Evolutionary conservation across 306 rosid species (phyloP).

Genomic region (Notholithocarpus densiflorus): DNA sequence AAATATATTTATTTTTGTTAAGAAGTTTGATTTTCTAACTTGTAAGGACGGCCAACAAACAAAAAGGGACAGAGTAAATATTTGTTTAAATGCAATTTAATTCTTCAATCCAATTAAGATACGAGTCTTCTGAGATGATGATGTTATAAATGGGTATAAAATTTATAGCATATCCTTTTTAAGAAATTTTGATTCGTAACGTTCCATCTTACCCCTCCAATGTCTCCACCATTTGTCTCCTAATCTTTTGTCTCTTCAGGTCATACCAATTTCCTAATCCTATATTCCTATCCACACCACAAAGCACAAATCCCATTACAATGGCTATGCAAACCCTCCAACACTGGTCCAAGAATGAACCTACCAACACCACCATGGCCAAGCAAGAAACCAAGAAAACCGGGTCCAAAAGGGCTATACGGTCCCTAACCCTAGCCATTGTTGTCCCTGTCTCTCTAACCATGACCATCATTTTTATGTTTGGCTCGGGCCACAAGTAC

Average conservation of each 20-base stretch:
- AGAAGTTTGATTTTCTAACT: too few species aligned
- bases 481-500: slow-evolving; percentile 45
- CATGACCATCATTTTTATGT: slow-evolving; percentile 28
- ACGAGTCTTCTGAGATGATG: too few species aligned
- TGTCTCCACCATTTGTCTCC: slow-evolving; percentile 3
- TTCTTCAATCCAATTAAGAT: too few species aligned
- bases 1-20: too few species aligned
- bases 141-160: too few species aligned
- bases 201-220: slow-evolving; percentile 17
- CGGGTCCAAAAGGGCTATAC: slow-evolving; percentile 43
- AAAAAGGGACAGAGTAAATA: too few species aligned
- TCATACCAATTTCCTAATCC: not conserved
- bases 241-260: not conserved
- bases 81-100: too few species aligned
- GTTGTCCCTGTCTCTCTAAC: slow-evolving; percentile 41
- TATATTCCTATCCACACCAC: not conserved
- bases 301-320: not conserved
- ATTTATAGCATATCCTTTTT: not conserved
- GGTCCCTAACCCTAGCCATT: slow-evolving; percentile 47
- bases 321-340: slow-evolving; percentile 1
- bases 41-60: too few species aligned
- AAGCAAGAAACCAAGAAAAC: slow-evolving; percentile 32
- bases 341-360: not conserved
- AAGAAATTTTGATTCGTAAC: slow-evolving; percentile 39
- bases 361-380: slow-evolving; percentile 1